These are phyloP conservation scores for Fusarium nematophilum DNA, from an alignment of 2,329 filamentous ascomycete genomes.

Conservation along the genomic window DNA sequence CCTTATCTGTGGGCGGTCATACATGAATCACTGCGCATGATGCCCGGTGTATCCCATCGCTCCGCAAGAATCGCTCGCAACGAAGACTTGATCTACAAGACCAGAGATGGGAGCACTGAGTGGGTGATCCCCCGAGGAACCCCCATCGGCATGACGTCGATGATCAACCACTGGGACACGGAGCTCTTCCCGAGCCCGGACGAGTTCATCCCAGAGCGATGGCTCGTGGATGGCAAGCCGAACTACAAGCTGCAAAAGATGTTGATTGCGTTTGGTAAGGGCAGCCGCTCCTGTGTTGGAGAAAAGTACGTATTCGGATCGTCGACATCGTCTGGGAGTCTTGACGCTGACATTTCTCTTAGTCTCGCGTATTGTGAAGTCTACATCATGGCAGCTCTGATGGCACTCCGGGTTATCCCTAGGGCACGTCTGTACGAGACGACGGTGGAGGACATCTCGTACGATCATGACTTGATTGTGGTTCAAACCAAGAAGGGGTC, in stretches of 20 bases:
- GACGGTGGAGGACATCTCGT: slow-evolving; percentile 29
- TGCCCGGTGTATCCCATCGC: slow-evolving; percentile 45
- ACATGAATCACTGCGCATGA: slow-evolving; percentile 51
- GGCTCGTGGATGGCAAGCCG: slow-evolving; percentile 36
- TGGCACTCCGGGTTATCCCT: slow-evolving; percentile 27
- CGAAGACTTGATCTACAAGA: slow-evolving; percentile 45
- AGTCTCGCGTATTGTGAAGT: slow-evolving; percentile 37
- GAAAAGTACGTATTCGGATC: slow-evolving; percentile 24
- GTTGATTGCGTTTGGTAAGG: slow-evolving; percentile 34
- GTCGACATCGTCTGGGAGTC: rapidly evolving
- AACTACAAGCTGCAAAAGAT: slow-evolving; percentile 42
- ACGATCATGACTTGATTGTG: slow-evolving; percentile 38
- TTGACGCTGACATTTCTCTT: neutral
- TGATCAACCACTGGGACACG: slow-evolving; percentile 47
- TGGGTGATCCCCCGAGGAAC: slow-evolving; percentile 46
- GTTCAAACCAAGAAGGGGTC: slow-evolving; percentile 35
- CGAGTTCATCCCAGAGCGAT: slow-evolving; percentile 50
- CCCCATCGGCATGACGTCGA: slow-evolving; percentile 48
- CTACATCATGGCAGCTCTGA: slow-evolving; percentile 24
- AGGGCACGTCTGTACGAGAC: slow-evolving; percentile 29
- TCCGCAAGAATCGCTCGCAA: slow-evolving; percentile 38
- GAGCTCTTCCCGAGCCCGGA: slow-evolving; percentile 47
- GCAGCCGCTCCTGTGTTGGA: slow-evolving; percentile 37
- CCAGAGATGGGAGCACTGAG: slow-evolving; percentile 27
- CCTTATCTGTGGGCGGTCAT: slow-evolving; percentile 53